phyloP scores from a whole-genome alignment of 2,329 filamentous ascomycete genomes.

The Didymella pomorum region DNA sequence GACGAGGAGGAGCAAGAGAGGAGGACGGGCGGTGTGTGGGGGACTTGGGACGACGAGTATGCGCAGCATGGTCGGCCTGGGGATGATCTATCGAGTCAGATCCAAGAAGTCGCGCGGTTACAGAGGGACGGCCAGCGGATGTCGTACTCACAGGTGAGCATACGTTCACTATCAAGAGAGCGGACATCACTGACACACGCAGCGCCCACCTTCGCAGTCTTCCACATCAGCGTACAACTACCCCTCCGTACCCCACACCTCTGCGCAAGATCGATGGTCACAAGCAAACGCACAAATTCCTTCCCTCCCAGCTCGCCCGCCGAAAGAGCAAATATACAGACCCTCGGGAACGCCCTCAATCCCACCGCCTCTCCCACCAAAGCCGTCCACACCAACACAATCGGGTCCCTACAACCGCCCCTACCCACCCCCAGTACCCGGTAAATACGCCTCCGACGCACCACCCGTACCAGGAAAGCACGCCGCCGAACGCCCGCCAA shows the following conservation, averaged over 20 bases:
- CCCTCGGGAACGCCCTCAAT: slow-evolving; percentile 32
- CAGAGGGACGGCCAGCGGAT: slow-evolving; percentile 38
- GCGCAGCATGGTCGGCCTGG: slow-evolving; percentile 55
- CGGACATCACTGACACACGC: slow-evolving; percentile 22
- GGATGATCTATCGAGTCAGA: slow-evolving; percentile 61
- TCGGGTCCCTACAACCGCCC: slow-evolving; percentile 26
- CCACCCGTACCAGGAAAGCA: slow-evolving; percentile 47
- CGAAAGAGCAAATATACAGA: slow-evolving; percentile 41
- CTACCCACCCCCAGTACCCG: slow-evolving; percentile 43
- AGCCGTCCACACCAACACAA: slow-evolving; percentile 32
- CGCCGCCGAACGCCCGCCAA: slow-evolving; percentile 27
- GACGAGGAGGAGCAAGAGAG: slow-evolving; percentile 50
- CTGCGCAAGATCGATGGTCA: slow-evolving; percentile 47
- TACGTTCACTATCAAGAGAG: background rate
- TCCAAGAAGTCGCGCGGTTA: slow-evolving; percentile 59
- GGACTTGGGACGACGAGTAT: slow-evolving; percentile 62
- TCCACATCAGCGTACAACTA: slow-evolving; percentile 52
- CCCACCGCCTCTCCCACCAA: slow-evolving; percentile 43
- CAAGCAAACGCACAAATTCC: slow-evolving; percentile 25
- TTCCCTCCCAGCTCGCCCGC: slow-evolving; percentile 51
- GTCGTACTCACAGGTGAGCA: slow-evolving; percentile 37
- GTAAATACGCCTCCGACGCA: slow-evolving; percentile 32
- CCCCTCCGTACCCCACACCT: slow-evolving; percentile 54
- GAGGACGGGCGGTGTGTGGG: slow-evolving; percentile 63
- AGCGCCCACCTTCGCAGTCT: slow-evolving; percentile 40